phyloP scores from a whole-genome alignment of 306 rosid genomes.

The Rosa rugosa region DNA sequence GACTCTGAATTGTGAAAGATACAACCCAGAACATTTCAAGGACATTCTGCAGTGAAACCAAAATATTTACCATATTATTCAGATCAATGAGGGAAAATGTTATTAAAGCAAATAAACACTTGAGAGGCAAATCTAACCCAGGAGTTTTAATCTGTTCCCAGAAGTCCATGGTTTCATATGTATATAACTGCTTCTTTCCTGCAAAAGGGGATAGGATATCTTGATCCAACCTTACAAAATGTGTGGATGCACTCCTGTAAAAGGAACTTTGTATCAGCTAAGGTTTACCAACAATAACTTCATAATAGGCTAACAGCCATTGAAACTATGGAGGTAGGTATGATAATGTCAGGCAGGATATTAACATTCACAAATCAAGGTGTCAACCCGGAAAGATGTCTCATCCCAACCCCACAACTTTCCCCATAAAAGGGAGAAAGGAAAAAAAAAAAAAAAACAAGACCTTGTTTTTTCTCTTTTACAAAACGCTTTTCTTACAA shows the following conservation, averaged over 20 bases:
- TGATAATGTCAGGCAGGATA: neutral
- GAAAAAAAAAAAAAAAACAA: too few species aligned
- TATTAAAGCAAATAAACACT: constrained; percentile 15
- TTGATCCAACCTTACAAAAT: constrained; percentile 93
- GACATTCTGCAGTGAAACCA: constrained; percentile 72
- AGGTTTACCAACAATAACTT: neutral
- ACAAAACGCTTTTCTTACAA: too few species aligned
- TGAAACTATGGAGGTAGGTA: neutral
- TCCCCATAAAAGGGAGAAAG: too few species aligned
- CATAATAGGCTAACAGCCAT: neutral
- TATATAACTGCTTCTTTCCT: constrained; percentile 84
- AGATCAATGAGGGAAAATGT: constrained; percentile 11
- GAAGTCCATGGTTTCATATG: constrained; percentile 78
- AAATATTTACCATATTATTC: constrained; percentile 11
- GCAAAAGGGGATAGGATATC: constrained; percentile 96
- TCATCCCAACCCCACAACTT: too few species aligned
- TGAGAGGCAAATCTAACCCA: constrained; percentile 48
- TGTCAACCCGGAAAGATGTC: neutral
- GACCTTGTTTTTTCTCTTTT: too few species aligned
- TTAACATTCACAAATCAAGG: too few species aligned
- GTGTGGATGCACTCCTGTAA: constrained; percentile 62
- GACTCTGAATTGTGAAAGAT: constrained; percentile 77
- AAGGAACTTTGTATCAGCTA: constrained; percentile 6
- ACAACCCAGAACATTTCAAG: constrained; percentile 82
- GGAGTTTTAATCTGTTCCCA: constrained; percentile 99